These are phyloP conservation scores for Paecilomyces niveus DNA, from an alignment of 2,329 filamentous ascomycete species.

Conservation along the genomic window DNA sequence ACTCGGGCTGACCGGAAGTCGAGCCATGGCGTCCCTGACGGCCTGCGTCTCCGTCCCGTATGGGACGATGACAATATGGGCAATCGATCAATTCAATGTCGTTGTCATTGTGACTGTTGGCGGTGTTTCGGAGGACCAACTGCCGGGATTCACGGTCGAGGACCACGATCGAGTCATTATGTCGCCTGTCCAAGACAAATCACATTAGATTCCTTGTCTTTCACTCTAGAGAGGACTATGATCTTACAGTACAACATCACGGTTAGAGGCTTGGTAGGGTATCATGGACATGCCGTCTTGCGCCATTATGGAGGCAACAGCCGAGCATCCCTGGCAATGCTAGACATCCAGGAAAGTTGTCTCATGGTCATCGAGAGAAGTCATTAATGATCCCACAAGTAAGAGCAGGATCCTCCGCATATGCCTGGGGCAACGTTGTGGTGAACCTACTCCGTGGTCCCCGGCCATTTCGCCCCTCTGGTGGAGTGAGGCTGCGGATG, in stretches of 20 bases:
- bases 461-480: neutral
- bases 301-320: constrained; percentile 21
- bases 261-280: constrained; percentile 35
- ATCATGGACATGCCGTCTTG: constrained; percentile 36
- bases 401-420: neutral
- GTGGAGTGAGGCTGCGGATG: neutral
- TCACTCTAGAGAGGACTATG: neutral
- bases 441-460: constrained; percentile 19
- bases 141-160: constrained; percentile 79
- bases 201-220: neutral
- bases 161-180: constrained; percentile 86
- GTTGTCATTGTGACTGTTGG: constrained; percentile 33
- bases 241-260: constrained; percentile 40
- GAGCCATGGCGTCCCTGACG: constrained; percentile 23
- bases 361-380: constrained; percentile 1
- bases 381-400: neutral
- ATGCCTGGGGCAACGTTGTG: neutral
- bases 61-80: constrained; percentile 80
- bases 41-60: constrained; percentile 44
- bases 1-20: constrained; percentile 49
- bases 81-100: constrained; percentile 62
- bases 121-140: constrained; percentile 70
- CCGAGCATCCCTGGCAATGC: constrained; percentile 8
- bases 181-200: constrained; percentile 55
- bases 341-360: neutral